Conservation (phyloP, 2,329 filamentous ascomycete species). For the Venturia aucupariae region DNA sequence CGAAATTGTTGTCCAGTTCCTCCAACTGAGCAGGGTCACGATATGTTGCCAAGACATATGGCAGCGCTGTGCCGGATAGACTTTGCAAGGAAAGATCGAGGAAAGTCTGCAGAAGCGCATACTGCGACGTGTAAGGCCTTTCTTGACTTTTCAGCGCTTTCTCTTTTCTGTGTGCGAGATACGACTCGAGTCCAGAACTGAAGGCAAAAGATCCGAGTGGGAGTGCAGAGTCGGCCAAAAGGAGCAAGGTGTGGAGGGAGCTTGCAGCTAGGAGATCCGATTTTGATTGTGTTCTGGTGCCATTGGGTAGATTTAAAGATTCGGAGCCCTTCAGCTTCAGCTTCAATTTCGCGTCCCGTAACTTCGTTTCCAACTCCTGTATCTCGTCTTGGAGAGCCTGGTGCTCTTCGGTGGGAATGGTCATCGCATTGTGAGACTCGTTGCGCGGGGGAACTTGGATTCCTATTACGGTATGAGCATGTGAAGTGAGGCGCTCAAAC, state of each 20-base stretch:
- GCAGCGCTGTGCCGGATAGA: slow-evolving; percentile 62
- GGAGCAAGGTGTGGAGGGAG: slow-evolving; percentile 57
- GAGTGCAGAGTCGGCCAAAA: slow-evolving; percentile 72
- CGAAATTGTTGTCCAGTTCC: slow-evolving; percentile 62
- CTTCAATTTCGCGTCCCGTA: slow-evolving; percentile 38
- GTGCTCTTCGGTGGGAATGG: neutral
- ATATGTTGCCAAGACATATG: slow-evolving; percentile 64
- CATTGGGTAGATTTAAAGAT: neutral
- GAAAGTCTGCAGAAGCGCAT: slow-evolving; percentile 42
- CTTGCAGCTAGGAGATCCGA: slow-evolving; percentile 17
- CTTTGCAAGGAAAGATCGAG: slow-evolving; percentile 61
- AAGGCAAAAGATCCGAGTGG: slow-evolving; percentile 83
- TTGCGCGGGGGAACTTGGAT: no score
- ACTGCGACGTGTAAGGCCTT: slow-evolving; percentile 21
- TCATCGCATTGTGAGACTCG: slow-evolving; percentile 5
- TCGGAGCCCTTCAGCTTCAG: slow-evolving; percentile 37
- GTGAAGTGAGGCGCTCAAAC: neutral
- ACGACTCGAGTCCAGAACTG: slow-evolving; percentile 73
- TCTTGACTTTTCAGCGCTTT: slow-evolving; percentile 21
- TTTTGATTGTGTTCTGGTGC: slow-evolving; percentile 10
- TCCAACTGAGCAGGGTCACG: slow-evolving; percentile 43
- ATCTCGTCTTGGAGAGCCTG: slow-evolving; percentile 44
- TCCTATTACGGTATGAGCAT: neutral
- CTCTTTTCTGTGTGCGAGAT: slow-evolving; percentile 54
- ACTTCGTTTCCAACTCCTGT: slow-evolving; percentile 44